Evolutionary conservation across 2,329 filamentous ascomycete species (phyloP), one percentile per base, ranked within the genome.

Genomic region (Cyphellophora attinorum): DNA sequence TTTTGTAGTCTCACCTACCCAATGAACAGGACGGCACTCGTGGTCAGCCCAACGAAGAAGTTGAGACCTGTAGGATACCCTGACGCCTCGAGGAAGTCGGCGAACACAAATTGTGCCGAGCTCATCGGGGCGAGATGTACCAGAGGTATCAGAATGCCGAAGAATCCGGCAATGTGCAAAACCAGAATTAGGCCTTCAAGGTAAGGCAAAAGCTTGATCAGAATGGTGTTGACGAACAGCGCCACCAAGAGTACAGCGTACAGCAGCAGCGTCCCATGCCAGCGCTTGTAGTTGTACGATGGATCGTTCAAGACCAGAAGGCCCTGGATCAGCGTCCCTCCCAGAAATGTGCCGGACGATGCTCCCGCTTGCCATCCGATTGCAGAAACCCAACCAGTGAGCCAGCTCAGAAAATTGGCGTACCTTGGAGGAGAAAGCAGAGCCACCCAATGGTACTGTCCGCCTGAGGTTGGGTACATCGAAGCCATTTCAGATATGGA

Each of bases 241-340:
- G 52, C 48, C 18, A 63, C 32, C 13, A 45, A 19, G 10, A 60
- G 44, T 8, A 59, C 40, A 3, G 51, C 55, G 48, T 53, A 60
- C 42, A 56, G 56, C 4, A 63, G 47, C 1, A 72, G 52, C 0
- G 67, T 70, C 2, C 57, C 63, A 32, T 73, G 69, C 65, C 65
- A 72, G 16, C 55, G 49, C 31, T 65, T 40, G 0, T 52, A 44
- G 1, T 51, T 29, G 37, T 68, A 67, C 12, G 37, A 39, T 0
- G 51, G 49, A 13, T 61, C 42, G 18, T 56, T 64, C 8, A 70
- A 48, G 1, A 52, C 38, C 5, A 58, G 38, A 5, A 61, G 49
- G 4, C 56, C 58, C 38, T 62, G 59, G 16, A 61, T n/a, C 8
- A 39, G 10, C 13, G 21, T 36, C 14, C 33, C 33, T 19, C 23